A percentile compares a stretch with the other conserved stretches of the same genome.
phyloP scores from a whole-genome alignment of 1,284 basidiomycete genomes.

The Tilletia walkeri region DNA sequence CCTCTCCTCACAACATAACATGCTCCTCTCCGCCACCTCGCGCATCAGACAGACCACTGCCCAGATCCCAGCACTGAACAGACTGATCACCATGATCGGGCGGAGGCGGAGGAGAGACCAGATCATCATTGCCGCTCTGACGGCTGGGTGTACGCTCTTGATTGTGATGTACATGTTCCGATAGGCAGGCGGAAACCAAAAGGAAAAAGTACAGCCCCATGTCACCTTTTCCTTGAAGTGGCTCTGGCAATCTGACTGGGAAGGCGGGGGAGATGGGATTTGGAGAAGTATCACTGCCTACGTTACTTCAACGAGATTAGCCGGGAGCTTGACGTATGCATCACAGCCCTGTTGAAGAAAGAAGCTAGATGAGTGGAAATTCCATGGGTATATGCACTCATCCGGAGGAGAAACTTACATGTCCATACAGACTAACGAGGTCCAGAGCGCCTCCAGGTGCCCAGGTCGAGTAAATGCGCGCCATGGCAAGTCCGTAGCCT shows the following conservation, averaged over 20 bases:
- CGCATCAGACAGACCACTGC: constrained; percentile 70
- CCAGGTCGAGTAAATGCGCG: constrained; percentile 69
- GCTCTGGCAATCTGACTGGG: too few species aligned
- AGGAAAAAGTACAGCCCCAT: too few species aligned
- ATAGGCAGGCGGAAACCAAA: too few species aligned
- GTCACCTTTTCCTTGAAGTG: too few species aligned
- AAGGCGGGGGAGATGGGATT: too few species aligned
- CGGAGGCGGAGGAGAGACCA: constrained; percentile 83
- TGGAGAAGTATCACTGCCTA: too few species aligned
- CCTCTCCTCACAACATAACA: constrained; percentile 77
- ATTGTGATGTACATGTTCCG: constrained; percentile 70
- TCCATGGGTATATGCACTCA: constrained; percentile 25
- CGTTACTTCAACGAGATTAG: not conserved
- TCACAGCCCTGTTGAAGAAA: constrained; percentile 36
- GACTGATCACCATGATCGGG: constrained; percentile 85
- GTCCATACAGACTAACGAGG: constrained; percentile 30
- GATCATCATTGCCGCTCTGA: constrained; percentile 74
- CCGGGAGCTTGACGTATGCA: constrained; percentile 36
- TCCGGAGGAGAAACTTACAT: constrained; percentile 28
- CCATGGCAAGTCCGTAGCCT: constrained; percentile 68
- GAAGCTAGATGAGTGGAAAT: constrained; percentile 19
- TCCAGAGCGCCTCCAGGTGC: constrained; percentile 28
- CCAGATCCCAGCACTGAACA: constrained; percentile 90
- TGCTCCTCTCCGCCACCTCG: constrained; percentile 73
- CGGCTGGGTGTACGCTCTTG: constrained; percentile 79